Evolutionary conservation across 352 stramenopile genomes (phyloP).

Genomic region (Phytophthora constricta): DNA sequence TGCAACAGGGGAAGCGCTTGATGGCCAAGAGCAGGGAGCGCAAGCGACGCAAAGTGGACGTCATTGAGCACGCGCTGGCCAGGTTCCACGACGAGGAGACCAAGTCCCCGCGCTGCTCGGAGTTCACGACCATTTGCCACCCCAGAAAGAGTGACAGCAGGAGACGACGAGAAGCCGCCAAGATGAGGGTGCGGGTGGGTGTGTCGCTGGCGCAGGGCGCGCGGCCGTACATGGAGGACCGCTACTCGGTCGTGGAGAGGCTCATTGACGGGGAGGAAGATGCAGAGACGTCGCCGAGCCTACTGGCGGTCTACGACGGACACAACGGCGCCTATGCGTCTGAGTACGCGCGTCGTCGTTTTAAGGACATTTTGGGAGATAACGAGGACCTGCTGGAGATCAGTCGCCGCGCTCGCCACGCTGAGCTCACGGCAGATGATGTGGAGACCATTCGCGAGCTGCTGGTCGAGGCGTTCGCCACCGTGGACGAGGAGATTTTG

Average conservation of each 20-base stretch:
- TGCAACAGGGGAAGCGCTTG: constrained; percentile 52
- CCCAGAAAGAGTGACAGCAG: constrained; percentile 25
- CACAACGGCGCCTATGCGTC: constrained; percentile 79
- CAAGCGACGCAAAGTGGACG: constrained; percentile 65
- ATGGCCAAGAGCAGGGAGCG: constrained; percentile 53
- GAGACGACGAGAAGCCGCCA: constrained; percentile 21
- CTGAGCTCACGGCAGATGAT: constrained; percentile 50
- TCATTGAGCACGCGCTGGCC: constrained; percentile 67
- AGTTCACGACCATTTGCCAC: constrained; percentile 59
- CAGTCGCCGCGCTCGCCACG: constrained; percentile 42
- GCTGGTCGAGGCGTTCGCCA: constrained; percentile 62
- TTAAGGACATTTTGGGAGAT: constrained; percentile 62
- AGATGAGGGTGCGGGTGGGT: constrained; percentile 58
- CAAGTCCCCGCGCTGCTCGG: constrained; percentile 41
- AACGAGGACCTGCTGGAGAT: constrained; percentile 57
- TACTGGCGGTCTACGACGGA: constrained; percentile 76
- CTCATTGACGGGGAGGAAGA: constrained; percentile 60
- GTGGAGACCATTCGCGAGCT: constrained; percentile 54
- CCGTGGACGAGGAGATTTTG: constrained; percentile 77
- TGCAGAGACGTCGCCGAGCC: constrained; percentile 49
- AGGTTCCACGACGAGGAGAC: constrained; percentile 52
- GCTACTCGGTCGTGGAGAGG: constrained; percentile 66
- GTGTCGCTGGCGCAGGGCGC: constrained; percentile 66
- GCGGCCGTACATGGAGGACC: constrained; percentile 84
- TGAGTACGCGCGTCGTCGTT: constrained; percentile 64